Evolutionary conservation across 371 early-diverging fungal genomes (phyloP).

Genomic region (Mucor plumbeus): DNA sequence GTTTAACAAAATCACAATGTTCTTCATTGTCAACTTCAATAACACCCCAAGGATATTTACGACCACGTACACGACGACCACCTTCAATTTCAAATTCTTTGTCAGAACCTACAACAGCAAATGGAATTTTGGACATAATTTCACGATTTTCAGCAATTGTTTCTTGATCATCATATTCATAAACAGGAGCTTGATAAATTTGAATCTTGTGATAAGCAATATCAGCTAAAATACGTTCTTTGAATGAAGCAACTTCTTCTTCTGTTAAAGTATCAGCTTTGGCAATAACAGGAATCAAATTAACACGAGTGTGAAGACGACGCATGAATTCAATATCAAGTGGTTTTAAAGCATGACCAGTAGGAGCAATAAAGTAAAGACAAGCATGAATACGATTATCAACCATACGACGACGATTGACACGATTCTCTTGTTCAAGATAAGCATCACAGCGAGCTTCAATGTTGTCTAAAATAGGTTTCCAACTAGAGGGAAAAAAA

Average conservation of each 20-base stretch:
- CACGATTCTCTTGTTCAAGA: slow-evolving; percentile 91
- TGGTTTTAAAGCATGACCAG: slow-evolving; percentile 91
- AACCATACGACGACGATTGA: slow-evolving; percentile 81
- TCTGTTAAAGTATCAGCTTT: slow-evolving; percentile 97
- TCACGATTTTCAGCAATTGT: slow-evolving; percentile 93
- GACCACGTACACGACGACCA: slow-evolving; percentile 87
- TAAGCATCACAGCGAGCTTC: slow-evolving; percentile 94
- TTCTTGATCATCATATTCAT: slow-evolving; percentile 93
- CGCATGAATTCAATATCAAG: slow-evolving; percentile 97
- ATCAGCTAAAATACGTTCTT: slow-evolving; percentile 90
- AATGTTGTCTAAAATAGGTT: slow-evolving; percentile 94
- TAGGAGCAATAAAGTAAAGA: slow-evolving; percentile 97
- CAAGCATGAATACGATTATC: slow-evolving; percentile 98
- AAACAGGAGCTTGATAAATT: slow-evolving; percentile 90
- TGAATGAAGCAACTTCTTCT: slow-evolving; percentile 91
- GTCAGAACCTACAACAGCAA: slow-evolving; percentile 96
- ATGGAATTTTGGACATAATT: slow-evolving; percentile 93
- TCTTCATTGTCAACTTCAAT: slow-evolving; percentile 95
- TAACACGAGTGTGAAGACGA: slow-evolving; percentile 91
- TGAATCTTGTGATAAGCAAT: slow-evolving; percentile 91
- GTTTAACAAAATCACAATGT: slow-evolving; percentile 92
- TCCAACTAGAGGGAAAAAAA: slow-evolving; percentile 64
- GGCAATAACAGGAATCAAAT: slow-evolving; percentile 98
- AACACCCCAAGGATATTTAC: slow-evolving; percentile 95
- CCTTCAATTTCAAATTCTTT: slow-evolving; percentile 75